Evolutionary conservation across 352 stramenopile species (phyloP).

Genomic region (Hyaloperonospora brassicae): DNA sequence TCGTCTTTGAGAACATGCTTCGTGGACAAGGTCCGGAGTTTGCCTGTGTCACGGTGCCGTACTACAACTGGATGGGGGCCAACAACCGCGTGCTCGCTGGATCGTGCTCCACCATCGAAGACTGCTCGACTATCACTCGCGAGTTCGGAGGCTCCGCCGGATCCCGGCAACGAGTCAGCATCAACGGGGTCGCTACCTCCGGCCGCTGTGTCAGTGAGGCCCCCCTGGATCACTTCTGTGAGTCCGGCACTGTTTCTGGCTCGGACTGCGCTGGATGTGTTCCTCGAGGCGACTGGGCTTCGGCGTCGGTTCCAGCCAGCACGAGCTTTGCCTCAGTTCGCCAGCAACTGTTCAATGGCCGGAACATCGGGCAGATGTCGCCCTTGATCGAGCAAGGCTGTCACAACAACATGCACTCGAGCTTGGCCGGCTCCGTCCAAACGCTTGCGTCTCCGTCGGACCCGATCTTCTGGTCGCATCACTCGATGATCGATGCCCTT

Average conservation of each 20-base stretch:
- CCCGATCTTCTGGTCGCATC: constrained; percentile 73
- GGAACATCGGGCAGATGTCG: constrained; percentile 53
- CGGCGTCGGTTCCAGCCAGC: constrained; percentile 19
- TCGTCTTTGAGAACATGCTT: constrained; percentile 79
- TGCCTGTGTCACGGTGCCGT: constrained; percentile 68
- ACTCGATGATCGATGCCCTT: constrained; percentile 58
- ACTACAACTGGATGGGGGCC: constrained; percentile 68
- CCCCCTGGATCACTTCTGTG: constrained; percentile 53
- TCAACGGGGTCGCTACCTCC: constrained; percentile 36
- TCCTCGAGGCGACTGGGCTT: constrained; percentile 36
- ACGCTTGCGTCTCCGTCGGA: constrained; percentile 43
- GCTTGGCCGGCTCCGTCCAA: constrained; percentile 37
- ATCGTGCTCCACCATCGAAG: constrained; percentile 34
- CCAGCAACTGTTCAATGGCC: constrained; percentile 37
- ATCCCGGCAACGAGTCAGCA: constrained; percentile 20
- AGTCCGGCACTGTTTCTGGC: constrained; percentile 19
- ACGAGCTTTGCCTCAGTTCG: constrained; percentile 40
- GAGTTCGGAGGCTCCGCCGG: constrained; percentile 35
- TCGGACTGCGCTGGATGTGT: constrained; percentile 36
- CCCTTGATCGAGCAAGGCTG: constrained; percentile 33
- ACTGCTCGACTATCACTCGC: constrained; percentile 36
- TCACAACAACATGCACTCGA: constrained; percentile 60
- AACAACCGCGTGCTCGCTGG: constrained; percentile 30
- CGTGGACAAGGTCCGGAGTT: constrained; percentile 41
- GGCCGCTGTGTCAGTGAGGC: constrained; percentile 32